These are phyloP conservation scores for Hymenoscyphus occultus DNA, from an alignment of 2,329 filamentous ascomycete species.

Conservation along the genomic window DNA sequence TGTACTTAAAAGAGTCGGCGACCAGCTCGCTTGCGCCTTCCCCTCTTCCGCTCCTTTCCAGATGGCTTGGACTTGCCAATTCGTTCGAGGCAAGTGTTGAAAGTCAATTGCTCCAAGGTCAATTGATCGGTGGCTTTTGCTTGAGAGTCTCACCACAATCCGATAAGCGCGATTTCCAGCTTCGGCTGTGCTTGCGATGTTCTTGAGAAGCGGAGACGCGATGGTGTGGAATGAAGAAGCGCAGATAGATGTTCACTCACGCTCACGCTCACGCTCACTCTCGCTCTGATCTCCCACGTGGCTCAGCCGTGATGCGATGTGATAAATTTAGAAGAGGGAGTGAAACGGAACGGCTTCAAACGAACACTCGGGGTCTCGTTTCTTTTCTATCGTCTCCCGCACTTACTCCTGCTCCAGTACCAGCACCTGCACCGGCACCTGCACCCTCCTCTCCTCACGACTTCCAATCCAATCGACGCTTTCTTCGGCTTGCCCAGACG, in stretches of 20 bases:
- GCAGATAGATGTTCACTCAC: not conserved
- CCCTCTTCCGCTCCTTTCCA: not conserved
- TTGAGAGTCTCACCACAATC: not conserved
- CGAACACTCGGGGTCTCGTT: conserved; percentile 9
- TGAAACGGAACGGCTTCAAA: conserved; percentile 14
- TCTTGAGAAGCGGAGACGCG: not conserved
- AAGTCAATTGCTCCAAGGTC: not conserved
- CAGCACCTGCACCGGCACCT: no score
- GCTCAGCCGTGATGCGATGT: conserved; percentile 22
- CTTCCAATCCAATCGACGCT: not conserved
- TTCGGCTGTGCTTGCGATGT: not conserved
- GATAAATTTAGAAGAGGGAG: conserved; percentile 24
- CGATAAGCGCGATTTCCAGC: not conserved
- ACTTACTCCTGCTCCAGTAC: no score
- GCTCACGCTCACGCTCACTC: not conserved
- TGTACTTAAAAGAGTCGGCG: not conserved
- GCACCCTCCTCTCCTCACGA: not conserved
- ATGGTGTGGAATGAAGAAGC: not conserved
- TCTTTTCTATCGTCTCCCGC: conserved; percentile 11
- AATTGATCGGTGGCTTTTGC: not conserved
- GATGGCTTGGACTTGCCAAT: not conserved
- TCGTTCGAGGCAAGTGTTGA: conserved; percentile 1
- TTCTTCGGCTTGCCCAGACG: conserved; percentile 9
- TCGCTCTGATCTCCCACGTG: conserved; percentile 25
- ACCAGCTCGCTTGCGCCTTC: conserved; percentile 6